phyloP scores from a whole-genome alignment of 2,329 filamentous ascomycete species.

The Colletotrichum horii region DNA sequence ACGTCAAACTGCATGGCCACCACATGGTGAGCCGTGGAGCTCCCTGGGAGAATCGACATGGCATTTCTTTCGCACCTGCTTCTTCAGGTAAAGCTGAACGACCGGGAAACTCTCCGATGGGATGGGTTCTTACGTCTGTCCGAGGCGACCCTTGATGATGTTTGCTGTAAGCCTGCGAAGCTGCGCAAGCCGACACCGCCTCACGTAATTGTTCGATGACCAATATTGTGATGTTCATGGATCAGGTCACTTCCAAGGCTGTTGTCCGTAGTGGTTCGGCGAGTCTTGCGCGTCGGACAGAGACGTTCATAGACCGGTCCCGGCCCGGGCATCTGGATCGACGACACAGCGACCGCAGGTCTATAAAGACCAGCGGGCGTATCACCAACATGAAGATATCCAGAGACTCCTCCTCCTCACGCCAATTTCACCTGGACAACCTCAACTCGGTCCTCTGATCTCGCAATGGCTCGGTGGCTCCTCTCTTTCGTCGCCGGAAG shows the following conservation, averaged over 20 bases:
- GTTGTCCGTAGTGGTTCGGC: neutral
- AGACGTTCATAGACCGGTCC: neutral
- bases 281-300: neutral
- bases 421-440: neutral
- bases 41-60: neutral
- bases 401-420: neutral
- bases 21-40: constrained; percentile 1
- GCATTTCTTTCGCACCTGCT: constrained; percentile 1
- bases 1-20: constrained; percentile 13
- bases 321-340: neutral
- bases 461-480: constrained; percentile 19
- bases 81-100: neutral
- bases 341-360: neutral
- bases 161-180: neutral
- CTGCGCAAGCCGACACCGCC: neutral
- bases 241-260: neutral
- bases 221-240: constrained; percentile 11
- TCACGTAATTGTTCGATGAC: neutral
- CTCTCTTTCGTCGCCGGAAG: constrained; percentile 17
- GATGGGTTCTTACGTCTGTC: neutral
- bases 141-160: neutral
- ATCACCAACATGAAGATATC: neutral
- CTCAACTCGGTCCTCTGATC: neutral
- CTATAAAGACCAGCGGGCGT: constrained; percentile 7
- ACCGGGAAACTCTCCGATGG: constrained; percentile 4